Percentiles rank a stretch among this genome's conserved stretches.
Evolutionary conservation across 2,329 filamentous ascomycete species (phyloP).

Genomic region (Pochonia chlamydosporia): DNA sequence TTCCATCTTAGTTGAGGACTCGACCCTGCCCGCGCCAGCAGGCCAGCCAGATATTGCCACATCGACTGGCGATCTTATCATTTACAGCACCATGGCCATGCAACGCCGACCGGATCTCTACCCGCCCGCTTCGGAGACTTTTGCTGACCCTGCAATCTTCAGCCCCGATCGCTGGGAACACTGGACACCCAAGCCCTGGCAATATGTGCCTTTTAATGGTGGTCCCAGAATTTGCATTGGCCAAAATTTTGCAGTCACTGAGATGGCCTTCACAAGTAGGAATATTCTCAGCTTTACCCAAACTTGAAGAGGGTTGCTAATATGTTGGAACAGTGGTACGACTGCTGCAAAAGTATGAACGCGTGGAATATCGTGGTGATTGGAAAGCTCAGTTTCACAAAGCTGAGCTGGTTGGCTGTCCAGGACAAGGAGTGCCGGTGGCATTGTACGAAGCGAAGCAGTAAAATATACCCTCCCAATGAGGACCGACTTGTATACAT

Average conservation of each 20-base stretch:
- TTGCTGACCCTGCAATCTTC: constrained; percentile 45
- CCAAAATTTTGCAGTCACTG: constrained; percentile 75
- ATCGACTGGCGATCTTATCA: constrained; percentile 58
- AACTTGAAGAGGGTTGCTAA: neutral
- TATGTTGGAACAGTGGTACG: constrained; percentile 29
- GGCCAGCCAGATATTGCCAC: constrained; percentile 59
- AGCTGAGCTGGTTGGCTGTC: constrained; percentile 38
- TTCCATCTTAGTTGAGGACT: constrained; percentile 59
- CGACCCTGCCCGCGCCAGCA: constrained; percentile 61
- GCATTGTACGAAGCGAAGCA: constrained; percentile 26
- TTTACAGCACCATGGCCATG: constrained; percentile 66
- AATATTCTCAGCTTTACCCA: neutral
- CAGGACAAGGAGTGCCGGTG: constrained; percentile 35
- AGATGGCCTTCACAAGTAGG: constrained; percentile 43
- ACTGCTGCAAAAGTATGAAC: constrained; percentile 56
- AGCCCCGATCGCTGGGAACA: constrained; percentile 61
- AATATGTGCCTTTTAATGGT: constrained; percentile 71
- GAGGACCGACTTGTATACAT: neutral
- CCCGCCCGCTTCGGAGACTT: constrained; percentile 40
- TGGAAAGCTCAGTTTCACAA: constrained; percentile 38
- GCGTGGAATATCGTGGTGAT: constrained; percentile 42
- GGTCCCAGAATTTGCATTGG: constrained; percentile 71
- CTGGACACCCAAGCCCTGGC: constrained; percentile 61
- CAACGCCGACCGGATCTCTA: constrained; percentile 63
- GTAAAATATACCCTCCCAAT: neutral